Percentiles rank a stretch among this genome's conserved stretches.
Conservation (phyloP, 371 early-diverging fungal species). For the Syncephalastrum contaminatum region DNA sequence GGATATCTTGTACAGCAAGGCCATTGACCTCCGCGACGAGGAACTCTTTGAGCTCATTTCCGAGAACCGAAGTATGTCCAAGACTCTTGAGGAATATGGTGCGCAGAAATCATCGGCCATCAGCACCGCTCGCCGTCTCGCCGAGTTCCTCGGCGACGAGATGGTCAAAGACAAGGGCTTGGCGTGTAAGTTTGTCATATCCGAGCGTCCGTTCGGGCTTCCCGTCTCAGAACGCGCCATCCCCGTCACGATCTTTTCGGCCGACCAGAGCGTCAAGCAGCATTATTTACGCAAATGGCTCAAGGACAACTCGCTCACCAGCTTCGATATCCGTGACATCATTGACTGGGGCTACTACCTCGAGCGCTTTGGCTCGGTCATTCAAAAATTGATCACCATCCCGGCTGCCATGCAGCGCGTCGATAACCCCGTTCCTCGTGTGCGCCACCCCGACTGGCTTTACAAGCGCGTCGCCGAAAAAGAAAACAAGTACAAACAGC, state of each 20-base stretch:
- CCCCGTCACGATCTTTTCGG: slow-evolving; percentile 95
- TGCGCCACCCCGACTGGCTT: slow-evolving; percentile 96
- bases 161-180: slow-evolving; percentile 98
- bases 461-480: slow-evolving; percentile 69
- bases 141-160: slow-evolving; percentile 97
- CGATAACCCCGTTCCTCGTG: slow-evolving; percentile 90
- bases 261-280: slow-evolving; percentile 76
- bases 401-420: slow-evolving; percentile 99
- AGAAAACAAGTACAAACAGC: slow-evolving; percentile 81
- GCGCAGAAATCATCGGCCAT: slow-evolving; percentile 95
- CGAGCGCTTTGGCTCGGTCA: slow-evolving; percentile 94
- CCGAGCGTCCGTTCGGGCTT: slow-evolving; percentile 79
- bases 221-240: slow-evolving; percentile 98
- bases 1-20: slow-evolving; percentile 92
- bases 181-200: slow-evolving; percentile 97
- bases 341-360: slow-evolving; percentile 99
- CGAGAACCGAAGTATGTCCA: slow-evolving; percentile 98
- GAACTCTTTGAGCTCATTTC: slow-evolving; percentile 98
- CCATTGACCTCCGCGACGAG: slow-evolving; percentile 78
- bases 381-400: slow-evolving; percentile 98
- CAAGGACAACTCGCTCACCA: slow-evolving; percentile 66
- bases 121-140: slow-evolving; percentile 93
- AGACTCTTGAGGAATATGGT: slow-evolving; percentile 92
- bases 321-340: slow-evolving; percentile 87
- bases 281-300: slow-evolving; percentile 96